A percentile compares a stretch with the other conserved stretches of the same genome.
phyloP scores from a whole-genome alignment of 176 grass and related monocot genomes.

The Hyparrhenia diplandra region DNA sequence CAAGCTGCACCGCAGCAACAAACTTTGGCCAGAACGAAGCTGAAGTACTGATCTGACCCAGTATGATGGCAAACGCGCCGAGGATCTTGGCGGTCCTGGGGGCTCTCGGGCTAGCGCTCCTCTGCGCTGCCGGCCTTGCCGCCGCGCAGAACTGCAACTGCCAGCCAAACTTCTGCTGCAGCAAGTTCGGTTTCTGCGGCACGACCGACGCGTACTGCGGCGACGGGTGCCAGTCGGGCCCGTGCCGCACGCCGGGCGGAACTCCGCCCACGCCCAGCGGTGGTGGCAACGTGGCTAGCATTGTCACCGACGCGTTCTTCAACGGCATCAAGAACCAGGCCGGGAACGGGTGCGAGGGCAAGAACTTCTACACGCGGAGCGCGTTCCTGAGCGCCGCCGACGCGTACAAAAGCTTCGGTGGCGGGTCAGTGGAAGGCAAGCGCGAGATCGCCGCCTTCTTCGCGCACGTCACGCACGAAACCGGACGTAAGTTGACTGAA shows the following conservation, averaged over 20 bases:
- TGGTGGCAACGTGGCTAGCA: not conserved
- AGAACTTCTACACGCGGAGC: slow-evolving; percentile 49
- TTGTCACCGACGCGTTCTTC: slow-evolving; percentile 30
- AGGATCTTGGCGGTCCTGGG: not conserved
- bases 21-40: not conserved
- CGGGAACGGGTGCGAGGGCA: slow-evolving; percentile 38
- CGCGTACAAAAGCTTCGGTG: slow-evolving; percentile 34
- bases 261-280: too few relatives aligned
- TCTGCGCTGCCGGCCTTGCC: not conserved
- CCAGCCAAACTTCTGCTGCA: slow-evolving; percentile 38
- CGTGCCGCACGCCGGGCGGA: too few relatives aligned
- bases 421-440: slow-evolving; percentile 41
- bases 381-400: slow-evolving; percentile 30
- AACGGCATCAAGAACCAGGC: slow-evolving; percentile 53
- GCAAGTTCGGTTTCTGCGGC: slow-evolving; percentile 42
- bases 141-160: slow-evolving; percentile 43
- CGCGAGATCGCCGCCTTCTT: slow-evolving; percentile 83
- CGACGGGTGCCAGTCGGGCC: slow-evolving; percentile 2
- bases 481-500: not conserved
- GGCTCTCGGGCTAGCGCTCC: not conserved
- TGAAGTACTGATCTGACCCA: not conserved
- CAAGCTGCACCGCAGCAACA: not conserved
- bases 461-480: slow-evolving; percentile 51
- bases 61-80: slow-evolving; percentile 21
- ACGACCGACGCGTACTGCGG: slow-evolving; percentile 25